Conservation (phyloP, 2,329 filamentous ascomycete genomes). For the Fusarium verrucosum region DNA sequence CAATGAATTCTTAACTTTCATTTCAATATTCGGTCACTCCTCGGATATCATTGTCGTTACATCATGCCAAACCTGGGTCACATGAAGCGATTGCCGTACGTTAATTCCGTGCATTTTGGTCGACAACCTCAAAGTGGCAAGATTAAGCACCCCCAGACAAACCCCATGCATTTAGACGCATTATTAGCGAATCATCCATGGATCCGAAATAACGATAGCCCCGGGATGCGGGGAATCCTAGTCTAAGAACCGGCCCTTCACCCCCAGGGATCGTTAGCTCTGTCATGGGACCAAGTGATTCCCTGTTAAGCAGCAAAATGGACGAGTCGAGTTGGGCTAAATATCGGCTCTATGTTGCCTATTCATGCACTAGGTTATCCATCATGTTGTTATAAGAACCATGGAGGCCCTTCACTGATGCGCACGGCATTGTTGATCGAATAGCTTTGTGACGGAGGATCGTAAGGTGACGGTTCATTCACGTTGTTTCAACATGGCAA, state of each 20-base stretch:
- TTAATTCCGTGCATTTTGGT: not conserved
- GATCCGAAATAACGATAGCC: not conserved
- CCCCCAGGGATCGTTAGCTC: not conserved
- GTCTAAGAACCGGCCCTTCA: not conserved
- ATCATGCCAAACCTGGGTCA: too few relatives aligned
- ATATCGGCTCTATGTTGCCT: not conserved
- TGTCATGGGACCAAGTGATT: not conserved
- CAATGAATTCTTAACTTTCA: too few relatives aligned
- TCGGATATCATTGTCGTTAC: too few relatives aligned
- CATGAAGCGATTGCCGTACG: not conserved
- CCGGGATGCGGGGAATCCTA: constrained; percentile 4
- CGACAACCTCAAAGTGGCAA: not conserved
- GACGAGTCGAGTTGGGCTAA: not conserved
- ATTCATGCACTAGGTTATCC: not conserved
- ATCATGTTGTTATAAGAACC: not conserved
- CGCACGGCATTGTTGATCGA: too few relatives aligned
- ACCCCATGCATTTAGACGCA: too few relatives aligned
- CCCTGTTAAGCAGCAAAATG: too few relatives aligned
- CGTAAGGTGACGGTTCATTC: too few relatives aligned
- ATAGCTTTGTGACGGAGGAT: not conserved
- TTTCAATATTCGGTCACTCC: too few relatives aligned
- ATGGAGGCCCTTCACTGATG: not conserved
- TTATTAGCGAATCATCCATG: not conserved
- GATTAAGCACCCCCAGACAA: constrained; percentile 1
- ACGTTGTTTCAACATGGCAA: not conserved